phyloP scores from a whole-genome alignment of 352 stramenopile genomes.

The Globisporangium lucens region DNA sequence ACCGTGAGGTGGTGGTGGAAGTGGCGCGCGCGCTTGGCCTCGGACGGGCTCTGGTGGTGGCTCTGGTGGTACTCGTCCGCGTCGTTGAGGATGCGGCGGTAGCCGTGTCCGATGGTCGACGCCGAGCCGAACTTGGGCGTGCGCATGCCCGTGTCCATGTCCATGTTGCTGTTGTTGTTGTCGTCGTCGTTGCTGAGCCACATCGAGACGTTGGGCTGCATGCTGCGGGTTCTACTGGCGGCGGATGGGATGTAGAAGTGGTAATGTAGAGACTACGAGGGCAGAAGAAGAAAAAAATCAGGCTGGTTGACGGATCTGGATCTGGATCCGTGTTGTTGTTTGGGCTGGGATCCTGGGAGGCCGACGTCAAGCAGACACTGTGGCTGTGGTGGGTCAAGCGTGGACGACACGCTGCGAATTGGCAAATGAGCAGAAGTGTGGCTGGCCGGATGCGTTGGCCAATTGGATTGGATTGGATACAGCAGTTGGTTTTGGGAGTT shows the following conservation, averaged over 20 bases:
- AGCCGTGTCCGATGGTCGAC: background rate
- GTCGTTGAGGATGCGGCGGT: slow-evolving; percentile 14
- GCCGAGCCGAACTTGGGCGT: background rate
- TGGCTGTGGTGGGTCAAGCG: background rate
- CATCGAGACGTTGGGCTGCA: slow-evolving; percentile 8
- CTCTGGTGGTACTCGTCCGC: background rate
- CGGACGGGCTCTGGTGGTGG: slow-evolving; percentile 5
- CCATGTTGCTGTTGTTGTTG: background rate
- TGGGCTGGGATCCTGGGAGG: background rate
- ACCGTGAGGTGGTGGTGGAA: slow-evolving; percentile 3
- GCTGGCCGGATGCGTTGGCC: background rate
- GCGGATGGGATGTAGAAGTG: background rate
- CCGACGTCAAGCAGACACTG: background rate
- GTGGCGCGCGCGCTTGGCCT: slow-evolving; percentile 11
- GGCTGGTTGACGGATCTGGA: background rate
- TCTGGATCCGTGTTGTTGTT: background rate
- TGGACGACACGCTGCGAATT: slow-evolving; percentile 4
- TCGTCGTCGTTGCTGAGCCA: slow-evolving; percentile 3
- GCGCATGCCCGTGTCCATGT: background rate
- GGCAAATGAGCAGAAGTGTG: slow-evolving; percentile 5
- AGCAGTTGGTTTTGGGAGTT: background rate
- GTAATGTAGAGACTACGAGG: background rate
- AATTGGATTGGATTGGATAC: slow-evolving; percentile 2
- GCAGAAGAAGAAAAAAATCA: background rate
- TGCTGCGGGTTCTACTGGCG: background rate